A percentile compares a stretch with the other conserved stretches of the same genome.
Conservation (phyloP, 228 moss, liverwort and hornwort species). For the Sphagnum fallax region DNA sequence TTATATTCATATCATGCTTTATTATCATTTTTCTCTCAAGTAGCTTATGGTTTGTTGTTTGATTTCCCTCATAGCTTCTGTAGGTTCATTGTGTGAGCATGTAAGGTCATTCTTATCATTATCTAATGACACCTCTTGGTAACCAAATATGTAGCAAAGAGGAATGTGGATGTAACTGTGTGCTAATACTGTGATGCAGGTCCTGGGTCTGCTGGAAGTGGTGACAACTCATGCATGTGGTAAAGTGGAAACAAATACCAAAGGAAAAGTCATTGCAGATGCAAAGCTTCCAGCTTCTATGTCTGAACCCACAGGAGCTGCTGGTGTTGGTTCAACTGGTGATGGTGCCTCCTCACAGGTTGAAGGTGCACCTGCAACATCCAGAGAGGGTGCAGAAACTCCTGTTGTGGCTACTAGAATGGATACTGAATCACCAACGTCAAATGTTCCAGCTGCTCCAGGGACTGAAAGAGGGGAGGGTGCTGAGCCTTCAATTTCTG, state of each 20-base stretch:
- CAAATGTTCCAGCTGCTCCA: slow-evolving; percentile 25
- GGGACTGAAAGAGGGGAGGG: slow-evolving; percentile 23
- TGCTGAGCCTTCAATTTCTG: slow-evolving; percentile 46
- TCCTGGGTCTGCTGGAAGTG: slow-evolving; percentile 96
- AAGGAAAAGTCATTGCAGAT: slow-evolving; percentile 35
- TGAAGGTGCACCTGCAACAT: slow-evolving; percentile 20
- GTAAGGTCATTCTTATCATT: no score
- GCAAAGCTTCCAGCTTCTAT: slow-evolving; percentile 32
- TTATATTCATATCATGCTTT: background rate
- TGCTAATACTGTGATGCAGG: slow-evolving; percentile 23
- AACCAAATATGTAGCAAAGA: no score
- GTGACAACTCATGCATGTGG: slow-evolving; percentile 78
- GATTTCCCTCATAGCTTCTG: no score
- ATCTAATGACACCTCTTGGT: no score
- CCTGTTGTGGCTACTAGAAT: slow-evolving; percentile 7
- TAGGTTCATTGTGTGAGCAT: no score
- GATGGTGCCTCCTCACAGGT: slow-evolving; percentile 15
- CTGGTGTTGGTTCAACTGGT: slow-evolving; percentile 19
- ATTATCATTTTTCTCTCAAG: no score
- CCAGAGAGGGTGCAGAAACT: slow-evolving; percentile 37
- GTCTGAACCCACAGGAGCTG: slow-evolving; percentile 17
- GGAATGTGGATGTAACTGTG: no score
- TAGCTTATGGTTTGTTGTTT: no score
- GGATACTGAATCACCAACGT: slow-evolving; percentile 41
- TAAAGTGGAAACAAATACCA: slow-evolving; percentile 57